phyloP scores from a whole-genome alignment of 768 basidiomycete genomes.

The Podaxis sp. region DNA sequence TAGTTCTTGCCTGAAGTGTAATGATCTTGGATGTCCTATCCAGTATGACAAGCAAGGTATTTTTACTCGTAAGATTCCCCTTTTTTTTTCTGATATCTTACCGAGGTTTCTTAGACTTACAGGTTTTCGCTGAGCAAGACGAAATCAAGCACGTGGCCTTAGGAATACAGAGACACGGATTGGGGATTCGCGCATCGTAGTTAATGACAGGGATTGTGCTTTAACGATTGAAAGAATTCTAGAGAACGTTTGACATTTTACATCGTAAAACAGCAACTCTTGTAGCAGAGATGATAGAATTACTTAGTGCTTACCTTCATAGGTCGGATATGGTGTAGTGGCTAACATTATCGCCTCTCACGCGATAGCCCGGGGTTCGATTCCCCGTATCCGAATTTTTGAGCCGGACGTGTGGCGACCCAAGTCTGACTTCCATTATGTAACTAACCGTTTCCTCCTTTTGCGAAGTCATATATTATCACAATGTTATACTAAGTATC shows the following conservation, averaged over 20 bases:
- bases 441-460: background rate
- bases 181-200: background rate
- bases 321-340: slow-evolving; percentile 14
- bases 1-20: background rate
- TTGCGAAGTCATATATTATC: background rate
- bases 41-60: background rate
- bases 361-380: slow-evolving; percentile 15
- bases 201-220: no score
- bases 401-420: no score
- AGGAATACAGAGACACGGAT: background rate
- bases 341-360: slow-evolving; percentile 16
- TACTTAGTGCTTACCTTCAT: no score
- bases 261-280: background rate
- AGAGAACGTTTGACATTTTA: no score
- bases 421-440: background rate
- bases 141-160: background rate
- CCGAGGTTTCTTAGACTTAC: background rate
- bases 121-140: background rate
- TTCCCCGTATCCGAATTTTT: slow-evolving; percentile 14
- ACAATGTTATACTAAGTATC: background rate
- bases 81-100: background rate
- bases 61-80: background rate
- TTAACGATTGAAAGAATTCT: no score
- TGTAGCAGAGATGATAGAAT: background rate
- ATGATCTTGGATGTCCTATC: background rate